Percentiles rank a stretch among this genome's conserved stretches.
Evolutionary conservation across 345 rosid genomes (phyloP).

Genomic region (Geranium rotundifolium): DNA sequence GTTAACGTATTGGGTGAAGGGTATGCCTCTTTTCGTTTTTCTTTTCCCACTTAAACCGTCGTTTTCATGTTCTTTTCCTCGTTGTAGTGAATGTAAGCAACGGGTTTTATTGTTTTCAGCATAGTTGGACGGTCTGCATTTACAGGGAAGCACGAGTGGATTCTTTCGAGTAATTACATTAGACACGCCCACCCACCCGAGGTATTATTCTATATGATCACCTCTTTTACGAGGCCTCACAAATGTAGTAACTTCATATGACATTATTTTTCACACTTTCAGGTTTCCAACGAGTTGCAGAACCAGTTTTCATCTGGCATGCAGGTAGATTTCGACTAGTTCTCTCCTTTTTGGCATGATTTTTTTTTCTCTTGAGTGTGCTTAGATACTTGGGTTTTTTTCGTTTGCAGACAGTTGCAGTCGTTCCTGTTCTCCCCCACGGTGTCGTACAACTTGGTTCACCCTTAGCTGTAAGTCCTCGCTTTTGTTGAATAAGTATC

Average conservation of each 20-base stretch:
- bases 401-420: slow-evolving; percentile 61
- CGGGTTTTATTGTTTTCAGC: slow-evolving; percentile 29
- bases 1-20: slow-evolving; percentile 79
- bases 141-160: slow-evolving; percentile 79
- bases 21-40: slow-evolving; percentile 26
- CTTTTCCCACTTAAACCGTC: neutral
- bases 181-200: slow-evolving; percentile 59
- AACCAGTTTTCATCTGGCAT: slow-evolving; percentile 83
- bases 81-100: slow-evolving; percentile 7
- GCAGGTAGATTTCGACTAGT: slow-evolving; percentile 37
- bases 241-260: too few species aligned
- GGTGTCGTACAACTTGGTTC: slow-evolving; percentile 96
- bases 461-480: slow-evolving; percentile 48
- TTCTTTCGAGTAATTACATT: slow-evolving; percentile 44
- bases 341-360: neutral
- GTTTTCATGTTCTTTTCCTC: neutral
- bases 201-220: slow-evolving; percentile 19
- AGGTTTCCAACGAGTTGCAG: slow-evolving; percentile 66
- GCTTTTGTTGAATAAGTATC: neutral
- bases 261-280: slow-evolving; percentile 11
- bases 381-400: neutral
- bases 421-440: slow-evolving; percentile 66
- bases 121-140: slow-evolving; percentile 86
- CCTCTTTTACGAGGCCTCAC: too few species aligned
- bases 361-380: neutral